Conservation (phyloP, 179 eudicot species). For the Silene coronaria region DNA sequence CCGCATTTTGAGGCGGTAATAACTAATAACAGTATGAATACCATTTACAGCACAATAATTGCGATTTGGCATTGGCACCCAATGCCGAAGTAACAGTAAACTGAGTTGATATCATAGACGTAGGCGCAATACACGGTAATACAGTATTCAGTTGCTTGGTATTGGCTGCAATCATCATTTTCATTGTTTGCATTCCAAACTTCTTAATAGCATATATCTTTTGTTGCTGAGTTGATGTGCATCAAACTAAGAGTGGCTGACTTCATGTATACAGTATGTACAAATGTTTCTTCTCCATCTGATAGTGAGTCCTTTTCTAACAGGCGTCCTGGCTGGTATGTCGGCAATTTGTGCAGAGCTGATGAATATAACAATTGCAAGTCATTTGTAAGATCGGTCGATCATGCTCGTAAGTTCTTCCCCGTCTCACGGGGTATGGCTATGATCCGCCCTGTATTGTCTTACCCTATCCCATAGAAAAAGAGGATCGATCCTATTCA, state of each 20-base stretch:
- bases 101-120: too few relatives aligned
- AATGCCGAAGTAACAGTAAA: too few relatives aligned
- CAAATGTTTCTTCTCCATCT: background rate
- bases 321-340: slow-evolving; percentile 24
- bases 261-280: background rate
- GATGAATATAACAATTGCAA: slow-evolving; percentile 22
- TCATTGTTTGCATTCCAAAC: background rate
- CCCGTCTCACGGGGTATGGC: slow-evolving; percentile 22
- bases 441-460: slow-evolving; percentile 37
- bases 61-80: too few relatives aligned
- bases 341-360: slow-evolving; percentile 15
- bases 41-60: too few relatives aligned
- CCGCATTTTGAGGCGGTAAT: too few relatives aligned
- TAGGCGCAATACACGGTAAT: too few relatives aligned
- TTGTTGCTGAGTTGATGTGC: background rate
- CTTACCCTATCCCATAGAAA: slow-evolving; percentile 41
- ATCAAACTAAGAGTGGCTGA: background rate
- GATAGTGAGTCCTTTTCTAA: slow-evolving; percentile 6
- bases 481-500: slow-evolving; percentile 24
- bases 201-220: background rate
- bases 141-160: background rate
- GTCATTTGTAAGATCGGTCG: slow-evolving; percentile 36
- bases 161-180: background rate
- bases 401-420: slow-evolving; percentile 31
- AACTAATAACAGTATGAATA: too few relatives aligned